Base-by-base conservation (phyloP, 805 yeast species). In the Saccharomycopsis amapae region DNA sequence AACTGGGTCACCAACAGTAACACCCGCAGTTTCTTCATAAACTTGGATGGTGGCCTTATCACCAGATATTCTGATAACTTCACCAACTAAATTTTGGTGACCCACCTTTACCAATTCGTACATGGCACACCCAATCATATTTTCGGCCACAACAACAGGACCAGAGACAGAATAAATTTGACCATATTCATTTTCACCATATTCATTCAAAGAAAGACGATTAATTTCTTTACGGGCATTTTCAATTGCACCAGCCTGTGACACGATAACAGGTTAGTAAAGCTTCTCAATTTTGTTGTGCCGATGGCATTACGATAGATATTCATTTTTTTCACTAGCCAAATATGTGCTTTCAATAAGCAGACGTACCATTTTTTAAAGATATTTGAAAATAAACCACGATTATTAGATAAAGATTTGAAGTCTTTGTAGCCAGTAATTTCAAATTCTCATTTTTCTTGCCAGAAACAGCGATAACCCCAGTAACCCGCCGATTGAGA, bases 61-160 rank as follows among this genome's bases (percentile, higher is more conserved):
- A 54, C 80, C 94, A 61, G 81, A 93, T 56, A 93, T 90, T 74
- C 98, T 82, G 66, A 93, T 93, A 55, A 93, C 97, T 69, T 93
- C 99, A 65, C 99, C 99, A 40, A 93, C 97, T 63, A 93, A 77
- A 65, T 77, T 86, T 58, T 86, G 95, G 66, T 93, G 97, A 57
- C 99, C 97, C 55, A 93, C 98, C 66, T 82, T 88, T 61, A 90
- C 99, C 67, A 93, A 76, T 66, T 93, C 99, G 76, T 93, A 90
- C 99, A 93, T 93, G 59, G 97, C 97, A 78, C 97, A 87, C 53
- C 99, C 99, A 68, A 89, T 85, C 97, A 93, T 88, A 72, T 93
- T 84, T 68, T 93, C 97, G 41, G 98, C 98, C 40, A 93, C 81
- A 44, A 93, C 84, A 58, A 93, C 99, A 23, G 98, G 97, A 60